Evolutionary conservation across 495 filamentous ascomycete species (phyloP), one percentile per base, ranked within the genome.

Genomic region (Hypoxylon fuscum): DNA sequence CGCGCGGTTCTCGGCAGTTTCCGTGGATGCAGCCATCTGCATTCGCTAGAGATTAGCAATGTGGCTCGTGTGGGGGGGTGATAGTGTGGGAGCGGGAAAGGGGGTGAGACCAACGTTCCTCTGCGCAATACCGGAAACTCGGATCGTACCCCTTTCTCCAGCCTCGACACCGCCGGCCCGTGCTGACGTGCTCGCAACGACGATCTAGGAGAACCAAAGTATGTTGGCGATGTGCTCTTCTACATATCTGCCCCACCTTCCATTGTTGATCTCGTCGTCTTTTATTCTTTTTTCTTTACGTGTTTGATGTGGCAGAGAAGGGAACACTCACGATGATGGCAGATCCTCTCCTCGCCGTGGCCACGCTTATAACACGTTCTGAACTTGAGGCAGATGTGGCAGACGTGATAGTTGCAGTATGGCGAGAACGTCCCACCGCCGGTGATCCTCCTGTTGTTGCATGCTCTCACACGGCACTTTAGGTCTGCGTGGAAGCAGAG

Each of bases 401-500:
- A 67, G 22, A 27, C 29, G 27, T 67, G 64, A 10, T 53, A 32
- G 31, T 15, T 47, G 22, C 64, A 67, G 23, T 61, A 67, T 12
- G 42, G 58, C 12, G 53, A 57, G 6, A 29, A 49, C 3, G 17
- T 37, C 15, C 35, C 32, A 48, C 21, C 34, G 27, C 17, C 47
- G 34, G 27, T 25, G 42, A 62, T 49, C 3, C 64, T 43, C 53
- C 32, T 62, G 29, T 62, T 67, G 18, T 23, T 62, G 43, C 64
- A 67, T 12, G 20, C 10, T 9, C 38, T 34, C 27, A 56, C 58
- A 11, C 37, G 47, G 49, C 64, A 67, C 54, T 62, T 62, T 15
- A 54, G 47, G 18, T 67, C 64, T 17, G 53, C 41, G 12, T 66
- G 62, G 46, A 61, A 66, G 52, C 62, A 66, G 20, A 66, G 62